phyloP scores from a whole-genome alignment of 1,139 yeast genomes.

The Suhomyces choctaworum region DNA sequence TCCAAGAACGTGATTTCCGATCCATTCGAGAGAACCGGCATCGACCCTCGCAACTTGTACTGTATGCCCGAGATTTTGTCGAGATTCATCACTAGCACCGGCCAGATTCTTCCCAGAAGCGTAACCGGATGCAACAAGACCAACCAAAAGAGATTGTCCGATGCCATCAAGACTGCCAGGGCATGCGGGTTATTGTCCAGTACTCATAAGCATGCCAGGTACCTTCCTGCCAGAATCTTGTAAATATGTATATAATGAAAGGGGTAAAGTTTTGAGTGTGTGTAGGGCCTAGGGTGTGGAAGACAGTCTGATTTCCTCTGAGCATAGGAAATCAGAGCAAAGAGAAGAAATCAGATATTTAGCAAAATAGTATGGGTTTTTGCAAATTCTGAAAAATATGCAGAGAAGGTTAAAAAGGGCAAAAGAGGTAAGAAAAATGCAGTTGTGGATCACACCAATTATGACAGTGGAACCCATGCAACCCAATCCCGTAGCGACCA shows the following conservation, averaged over 20 bases:
- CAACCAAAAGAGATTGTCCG: slow-evolving; percentile 64
- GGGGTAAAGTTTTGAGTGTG: no score
- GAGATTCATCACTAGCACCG: slow-evolving; percentile 58
- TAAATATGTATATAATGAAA: slow-evolving; percentile 17
- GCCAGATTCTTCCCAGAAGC: slow-evolving; percentile 65
- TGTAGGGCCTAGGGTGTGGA: no score
- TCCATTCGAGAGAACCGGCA: slow-evolving; percentile 54
- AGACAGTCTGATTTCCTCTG: no score
- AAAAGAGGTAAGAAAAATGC: background rate
- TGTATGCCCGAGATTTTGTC: slow-evolving; percentile 66
- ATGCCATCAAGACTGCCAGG: slow-evolving; percentile 69
- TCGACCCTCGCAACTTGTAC: slow-evolving; percentile 66
- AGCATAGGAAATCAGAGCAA: no score
- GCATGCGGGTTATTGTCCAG: slow-evolving; percentile 65
- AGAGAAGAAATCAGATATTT: no score
- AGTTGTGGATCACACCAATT: background rate
- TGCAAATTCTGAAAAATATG: background rate
- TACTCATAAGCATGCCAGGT: slow-evolving; percentile 55
- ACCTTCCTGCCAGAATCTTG: slow-evolving; percentile 43
- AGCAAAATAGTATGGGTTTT: no score
- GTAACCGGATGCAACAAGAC: slow-evolving; percentile 63
- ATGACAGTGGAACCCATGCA: background rate
- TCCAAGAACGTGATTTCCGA: slow-evolving; percentile 24
- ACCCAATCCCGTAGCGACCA: no score
- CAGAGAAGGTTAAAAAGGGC: background rate